Evolutionary conservation across 495 filamentous ascomycete species (phyloP).

Genomic region (Trichoderma parareesei): DNA sequence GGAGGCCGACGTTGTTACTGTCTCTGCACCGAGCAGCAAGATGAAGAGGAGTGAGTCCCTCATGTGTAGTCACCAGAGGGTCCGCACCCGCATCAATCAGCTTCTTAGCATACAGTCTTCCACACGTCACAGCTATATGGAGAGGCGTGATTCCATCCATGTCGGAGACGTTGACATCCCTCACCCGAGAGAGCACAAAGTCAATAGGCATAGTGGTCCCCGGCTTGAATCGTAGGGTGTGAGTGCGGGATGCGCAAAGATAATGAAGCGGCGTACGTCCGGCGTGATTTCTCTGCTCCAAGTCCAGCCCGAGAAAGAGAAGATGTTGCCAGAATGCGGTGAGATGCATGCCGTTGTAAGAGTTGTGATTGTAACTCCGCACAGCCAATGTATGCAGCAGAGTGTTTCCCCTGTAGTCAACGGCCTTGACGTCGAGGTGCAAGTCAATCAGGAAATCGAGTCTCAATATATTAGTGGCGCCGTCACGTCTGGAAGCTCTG

Average conservation of each 20-base stretch:
- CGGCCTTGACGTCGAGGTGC: neutral
- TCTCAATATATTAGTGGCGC: neutral
- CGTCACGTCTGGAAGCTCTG: neutral
- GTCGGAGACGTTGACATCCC: neutral
- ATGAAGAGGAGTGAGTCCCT: slow-evolving; percentile 31
- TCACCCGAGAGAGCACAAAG: neutral
- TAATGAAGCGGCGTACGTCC: slow-evolving; percentile 11
- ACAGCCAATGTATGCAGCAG: neutral
- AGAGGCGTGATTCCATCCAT: neutral
- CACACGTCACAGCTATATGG: slow-evolving; percentile 2
- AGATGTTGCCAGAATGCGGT: neutral
- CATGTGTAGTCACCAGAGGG: slow-evolving; percentile 18
- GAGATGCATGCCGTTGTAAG: neutral
- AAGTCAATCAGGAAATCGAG: neutral
- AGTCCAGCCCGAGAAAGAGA: neutral
- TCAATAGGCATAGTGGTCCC: neutral
- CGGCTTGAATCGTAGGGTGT: too few relatives aligned
- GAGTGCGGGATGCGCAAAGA: neutral
- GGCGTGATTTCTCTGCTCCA: slow-evolving; percentile 8
- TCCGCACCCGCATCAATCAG: slow-evolving; percentile 32
- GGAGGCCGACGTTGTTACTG: slow-evolving; percentile 30
- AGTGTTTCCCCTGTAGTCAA: neutral
- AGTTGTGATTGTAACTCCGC: neutral
- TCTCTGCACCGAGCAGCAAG: slow-evolving; percentile 29
- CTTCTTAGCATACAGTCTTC: slow-evolving; percentile 13